Evolutionary conservation across 176 grass and related monocot species (phyloP), one percentile per base, ranked within the genome.

Genomic region (Alloteropsis semialata): DNA sequence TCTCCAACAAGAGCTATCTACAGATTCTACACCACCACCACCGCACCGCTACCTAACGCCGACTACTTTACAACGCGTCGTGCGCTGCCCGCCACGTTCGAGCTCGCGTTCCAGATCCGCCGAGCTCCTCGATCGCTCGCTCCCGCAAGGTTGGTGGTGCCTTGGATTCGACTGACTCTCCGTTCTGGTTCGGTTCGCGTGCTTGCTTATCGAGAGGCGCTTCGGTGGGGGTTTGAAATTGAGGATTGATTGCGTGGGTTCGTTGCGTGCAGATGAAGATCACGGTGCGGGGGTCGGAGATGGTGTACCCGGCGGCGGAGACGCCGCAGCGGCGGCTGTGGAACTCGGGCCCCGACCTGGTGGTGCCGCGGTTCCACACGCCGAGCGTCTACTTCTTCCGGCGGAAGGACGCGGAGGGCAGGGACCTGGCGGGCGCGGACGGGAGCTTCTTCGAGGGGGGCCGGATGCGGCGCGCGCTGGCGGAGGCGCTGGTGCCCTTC

Each of bases 371-470:
- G 8, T 94, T 93, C 92, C 94, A 97, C 90, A 97, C 94, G 14
- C 92, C 92, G 3, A 92, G 89, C 72, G 92, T 97, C 63, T 94
- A 97, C 85, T 97, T 97, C 87, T 97, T 80, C 85, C 92, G 85
- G 5, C 89, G 87, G 8, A n/a, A 2, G 34, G 73, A 33, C 27
- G 29, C 17, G 11, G 81, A 32, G 2, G 42, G 42, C 2, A 15
- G 0, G 10, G 61, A n/a, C 62, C 61, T 53, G 13, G 10, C 2
- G n/a, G 69, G 0, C 1, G 36, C 34, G 0, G 69, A 43, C 50
- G 19, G 74, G 24, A 15, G 84, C 69, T 97, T 92, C 92, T 97
- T 97, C 68, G 92, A 94, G 51, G 82, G 76, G 9, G 85, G 39
- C 66, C 67, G 64, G 87, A 94, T 94, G 92, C 79, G 78, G 53